Evolutionary conservation across 164 flowering plant genomes (phyloP).

Genomic region (Stephania cephalantha): DNA sequence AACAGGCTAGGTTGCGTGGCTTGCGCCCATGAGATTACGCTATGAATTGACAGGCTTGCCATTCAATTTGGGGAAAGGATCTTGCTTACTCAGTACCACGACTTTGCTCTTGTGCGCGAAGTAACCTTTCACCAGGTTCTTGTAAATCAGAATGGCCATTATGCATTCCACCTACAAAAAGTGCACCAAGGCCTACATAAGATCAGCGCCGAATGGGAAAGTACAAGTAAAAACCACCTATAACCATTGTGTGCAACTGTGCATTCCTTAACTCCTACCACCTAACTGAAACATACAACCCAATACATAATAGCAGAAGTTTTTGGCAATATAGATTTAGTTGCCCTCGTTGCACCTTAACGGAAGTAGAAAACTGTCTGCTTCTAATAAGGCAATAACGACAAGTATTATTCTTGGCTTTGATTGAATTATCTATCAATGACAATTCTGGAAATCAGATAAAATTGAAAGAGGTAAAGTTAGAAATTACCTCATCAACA

Average conservation of each 20-base stretch:
- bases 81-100: constrained; percentile 92
- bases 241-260: neutral
- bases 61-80: constrained; percentile 83
- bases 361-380: neutral
- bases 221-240: neutral
- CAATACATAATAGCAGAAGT: neutral
- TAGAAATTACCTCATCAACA: constrained; percentile 68
- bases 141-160: constrained; percentile 78
- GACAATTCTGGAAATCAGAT: neutral
- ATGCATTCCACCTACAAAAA: constrained; percentile 85
- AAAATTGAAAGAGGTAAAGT: neutral
- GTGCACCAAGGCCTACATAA: neutral
- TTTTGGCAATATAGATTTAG: neutral
- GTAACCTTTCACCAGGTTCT: constrained; percentile 94
- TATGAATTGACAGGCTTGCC: constrained; percentile 75
- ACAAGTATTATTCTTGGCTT: neutral
- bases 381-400: too few relatives aligned
- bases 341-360: neutral
- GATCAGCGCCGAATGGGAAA: neutral
- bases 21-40: neutral
- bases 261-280: neutral
- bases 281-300: neutral
- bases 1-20: neutral
- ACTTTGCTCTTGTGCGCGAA: constrained; percentile 98
- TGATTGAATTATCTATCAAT: neutral